Evolutionary conservation across 139 green algal species (phyloP).

Genomic region (Volvox africanus): DNA sequence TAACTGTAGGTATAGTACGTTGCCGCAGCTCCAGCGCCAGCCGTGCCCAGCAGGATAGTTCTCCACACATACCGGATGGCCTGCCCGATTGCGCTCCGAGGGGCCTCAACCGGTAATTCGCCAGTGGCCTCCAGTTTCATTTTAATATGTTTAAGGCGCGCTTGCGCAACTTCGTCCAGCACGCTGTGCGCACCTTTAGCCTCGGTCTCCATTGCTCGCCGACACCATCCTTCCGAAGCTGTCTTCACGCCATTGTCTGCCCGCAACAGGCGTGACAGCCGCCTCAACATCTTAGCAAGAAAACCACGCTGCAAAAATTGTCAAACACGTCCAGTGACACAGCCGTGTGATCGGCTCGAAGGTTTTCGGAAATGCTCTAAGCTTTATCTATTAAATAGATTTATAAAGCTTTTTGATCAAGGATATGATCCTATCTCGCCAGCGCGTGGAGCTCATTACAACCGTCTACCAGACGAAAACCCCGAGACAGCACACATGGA

Average conservation of each 20-base stretch:
- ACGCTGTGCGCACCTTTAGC: conserved; percentile 26
- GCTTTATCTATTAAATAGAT: background rate
- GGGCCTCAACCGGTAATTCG: conserved; percentile 25
- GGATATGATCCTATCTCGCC: no score
- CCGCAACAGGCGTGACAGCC: background rate
- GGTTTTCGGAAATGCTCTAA: background rate
- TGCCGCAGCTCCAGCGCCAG: conserved; percentile 65
- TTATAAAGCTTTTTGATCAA: no score
- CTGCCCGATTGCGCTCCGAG: background rate
- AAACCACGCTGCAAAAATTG: no score
- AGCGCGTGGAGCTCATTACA: no score
- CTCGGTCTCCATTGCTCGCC: conserved; percentile 1
- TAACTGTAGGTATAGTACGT: conserved; percentile 80
- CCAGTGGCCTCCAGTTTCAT: conserved; percentile 34
- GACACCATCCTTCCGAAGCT: background rate
- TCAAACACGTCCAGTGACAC: no score
- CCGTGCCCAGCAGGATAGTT: conserved; percentile 61
- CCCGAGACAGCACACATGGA: background rate
- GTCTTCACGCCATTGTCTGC: background rate
- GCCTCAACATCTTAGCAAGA: background rate
- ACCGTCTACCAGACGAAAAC: no score
- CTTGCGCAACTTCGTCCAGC: conserved; percentile 31
- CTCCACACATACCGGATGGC: background rate
- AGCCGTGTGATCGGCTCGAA: background rate
- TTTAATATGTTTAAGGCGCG: conserved; percentile 30